Evolutionary conservation across 345 rosid genomes (phyloP).

Genomic region (Conringia planisiliqua): DNA sequence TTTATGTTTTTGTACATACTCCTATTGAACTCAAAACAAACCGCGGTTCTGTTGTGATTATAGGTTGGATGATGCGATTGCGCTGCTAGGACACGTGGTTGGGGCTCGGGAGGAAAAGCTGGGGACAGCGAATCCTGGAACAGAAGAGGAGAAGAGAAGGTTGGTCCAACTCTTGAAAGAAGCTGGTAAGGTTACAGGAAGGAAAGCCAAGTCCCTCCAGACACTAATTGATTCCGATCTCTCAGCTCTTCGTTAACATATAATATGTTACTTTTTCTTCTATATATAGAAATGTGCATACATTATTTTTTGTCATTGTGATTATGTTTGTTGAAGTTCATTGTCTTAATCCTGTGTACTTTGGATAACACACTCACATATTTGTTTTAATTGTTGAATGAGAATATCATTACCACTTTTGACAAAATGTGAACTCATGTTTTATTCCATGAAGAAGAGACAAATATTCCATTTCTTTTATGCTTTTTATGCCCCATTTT

Average conservation of each 20-base stretch:
- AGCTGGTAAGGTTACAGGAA: conserved; percentile 66
- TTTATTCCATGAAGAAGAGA: neutral
- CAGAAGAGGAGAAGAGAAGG: conserved; percentile 86
- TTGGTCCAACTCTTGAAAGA: conserved; percentile 73
- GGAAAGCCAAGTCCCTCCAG: conserved; percentile 73
- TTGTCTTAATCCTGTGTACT: conserved; percentile 16
- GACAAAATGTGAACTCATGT: neutral
- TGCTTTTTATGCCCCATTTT: no score
- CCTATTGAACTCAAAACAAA: neutral
- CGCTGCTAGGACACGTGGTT: conserved; percentile 63
- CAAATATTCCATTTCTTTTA: neutral
- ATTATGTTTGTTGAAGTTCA: conserved; percentile 20
- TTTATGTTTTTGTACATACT: neutral
- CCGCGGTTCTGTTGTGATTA: conserved; percentile 11
- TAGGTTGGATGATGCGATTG: conserved; percentile 90
- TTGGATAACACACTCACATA: conserved; percentile 5
- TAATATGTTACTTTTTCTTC: neutral
- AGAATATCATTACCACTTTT: conserved; percentile 9
- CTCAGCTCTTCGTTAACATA: conserved; percentile 16
- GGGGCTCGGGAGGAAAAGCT: conserved; percentile 81
- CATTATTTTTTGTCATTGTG: conserved; percentile 8
- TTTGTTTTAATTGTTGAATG: conserved; percentile 27
- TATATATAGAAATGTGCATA: conserved; percentile 27
- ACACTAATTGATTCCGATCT: conserved; percentile 67
- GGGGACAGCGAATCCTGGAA: conserved; percentile 87